A percentile compares a stretch with the other conserved stretches of the same genome.
phyloP scores from a whole-genome alignment of 2,329 filamentous ascomycete genomes.

The Fusarium gaditjirri region DNA sequence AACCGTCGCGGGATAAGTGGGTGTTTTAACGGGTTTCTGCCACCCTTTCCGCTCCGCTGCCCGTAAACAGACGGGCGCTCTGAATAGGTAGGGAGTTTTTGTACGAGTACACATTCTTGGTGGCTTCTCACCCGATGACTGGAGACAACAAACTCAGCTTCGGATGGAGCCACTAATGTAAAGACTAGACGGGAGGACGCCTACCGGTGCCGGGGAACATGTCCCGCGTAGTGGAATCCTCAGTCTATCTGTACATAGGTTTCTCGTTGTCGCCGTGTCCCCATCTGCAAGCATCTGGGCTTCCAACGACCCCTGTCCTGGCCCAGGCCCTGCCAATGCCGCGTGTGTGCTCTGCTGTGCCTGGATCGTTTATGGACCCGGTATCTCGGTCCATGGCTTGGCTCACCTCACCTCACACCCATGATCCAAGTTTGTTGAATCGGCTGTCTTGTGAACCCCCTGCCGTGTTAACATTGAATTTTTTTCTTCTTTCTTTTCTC shows the following conservation, averaged over 20 bases:
- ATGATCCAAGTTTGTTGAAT: conserved; percentile 28
- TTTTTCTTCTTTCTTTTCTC: neutral
- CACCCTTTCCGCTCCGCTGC: conserved; percentile 3
- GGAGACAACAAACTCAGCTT: conserved; percentile 4
- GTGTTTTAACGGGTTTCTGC: conserved; percentile 23
- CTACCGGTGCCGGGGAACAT: conserved; percentile 31
- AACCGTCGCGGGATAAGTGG: conserved; percentile 21
- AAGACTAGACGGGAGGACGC: conserved; percentile 19
- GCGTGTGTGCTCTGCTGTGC: conserved; percentile 25
- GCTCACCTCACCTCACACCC: conserved; percentile 16
- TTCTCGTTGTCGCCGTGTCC: conserved; percentile 17
- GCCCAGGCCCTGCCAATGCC: conserved; percentile 29
- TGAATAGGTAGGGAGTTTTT: neutral
- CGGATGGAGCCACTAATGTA: conserved; percentile 27
- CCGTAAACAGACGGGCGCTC: neutral
- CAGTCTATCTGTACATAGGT: conserved; percentile 6
- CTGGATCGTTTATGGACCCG: conserved; percentile 31
- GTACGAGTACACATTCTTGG: neutral
- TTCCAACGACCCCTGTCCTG: conserved; percentile 13
- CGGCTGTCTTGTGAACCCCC: neutral
- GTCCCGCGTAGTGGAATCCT: conserved; percentile 22
- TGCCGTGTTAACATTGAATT: neutral
- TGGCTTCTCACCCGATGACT: neutral
- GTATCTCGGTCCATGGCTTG: conserved; percentile 31
- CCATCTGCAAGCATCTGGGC: conserved; percentile 27